These are phyloP conservation scores for Flaveria bidentis DNA, from an alignment of 129 eudicot species.

Conservation along the genomic window DNA sequence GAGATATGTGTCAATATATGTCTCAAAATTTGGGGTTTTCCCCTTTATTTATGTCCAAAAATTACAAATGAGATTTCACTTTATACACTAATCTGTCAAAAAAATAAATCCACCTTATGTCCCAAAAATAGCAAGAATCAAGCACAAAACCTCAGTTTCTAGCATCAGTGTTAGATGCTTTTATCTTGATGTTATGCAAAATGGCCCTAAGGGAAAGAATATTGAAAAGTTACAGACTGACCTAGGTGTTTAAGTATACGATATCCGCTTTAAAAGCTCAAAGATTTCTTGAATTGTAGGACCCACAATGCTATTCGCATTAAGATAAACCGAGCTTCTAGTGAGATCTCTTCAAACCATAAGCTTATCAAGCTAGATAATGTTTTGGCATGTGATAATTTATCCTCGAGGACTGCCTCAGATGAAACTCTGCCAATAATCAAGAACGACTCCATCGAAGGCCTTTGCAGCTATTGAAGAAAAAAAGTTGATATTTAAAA, in stretches of 20 bases:
- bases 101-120: not conserved
- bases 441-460: slow-evolving; percentile 76
- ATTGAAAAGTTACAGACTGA: slow-evolving; percentile 1
- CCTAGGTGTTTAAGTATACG: not conserved
- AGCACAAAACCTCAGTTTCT: not conserved
- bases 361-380: slow-evolving; percentile 45
- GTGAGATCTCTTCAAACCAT: slow-evolving; percentile 62
- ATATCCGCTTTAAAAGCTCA: slow-evolving; percentile 40
- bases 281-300: slow-evolving; percentile 50
- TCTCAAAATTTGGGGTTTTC: not conserved
- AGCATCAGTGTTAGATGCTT: slow-evolving; percentile 13
- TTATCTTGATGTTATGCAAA: slow-evolving; percentile 19
- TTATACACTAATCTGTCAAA: slow-evolving; percentile 26
- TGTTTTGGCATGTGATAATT: slow-evolving; percentile 49
- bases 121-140: slow-evolving; percentile 14
- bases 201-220: slow-evolving; percentile 8
- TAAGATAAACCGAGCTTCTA: slow-evolving; percentile 65
- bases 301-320: slow-evolving; percentile 78
- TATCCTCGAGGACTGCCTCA: slow-evolving; percentile 71
- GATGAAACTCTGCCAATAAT: slow-evolving; percentile 92
- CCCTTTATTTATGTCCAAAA: slow-evolving; percentile 5
- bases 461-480: slow-evolving; percentile 61
- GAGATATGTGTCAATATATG: not conserved
- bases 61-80: slow-evolving; percentile 11
- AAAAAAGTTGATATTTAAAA: not conserved